phyloP scores from a whole-genome alignment of 768 basidiomycete species.

The Auricularia heimuer region DNA sequence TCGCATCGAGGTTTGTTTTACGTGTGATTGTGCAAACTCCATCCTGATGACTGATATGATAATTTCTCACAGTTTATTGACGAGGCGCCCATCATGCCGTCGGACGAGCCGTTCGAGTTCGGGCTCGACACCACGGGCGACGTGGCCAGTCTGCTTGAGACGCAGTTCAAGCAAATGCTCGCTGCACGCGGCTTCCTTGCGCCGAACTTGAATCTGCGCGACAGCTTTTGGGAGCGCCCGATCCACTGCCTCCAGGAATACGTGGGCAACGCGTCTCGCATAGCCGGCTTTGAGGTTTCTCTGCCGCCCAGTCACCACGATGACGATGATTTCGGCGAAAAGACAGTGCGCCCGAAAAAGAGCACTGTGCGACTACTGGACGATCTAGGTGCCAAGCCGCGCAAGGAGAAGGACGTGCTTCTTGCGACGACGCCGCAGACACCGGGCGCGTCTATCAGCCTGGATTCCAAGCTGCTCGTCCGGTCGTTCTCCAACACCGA shows the following conservation, averaged over 20 bases:
- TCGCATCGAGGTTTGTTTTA: slow-evolving; percentile 45
- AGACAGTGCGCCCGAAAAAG: not conserved
- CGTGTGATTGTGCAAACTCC: not conserved
- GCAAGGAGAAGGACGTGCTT: not conserved
- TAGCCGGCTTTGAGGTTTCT: not conserved
- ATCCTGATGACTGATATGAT: not conserved
- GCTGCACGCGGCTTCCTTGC: not conserved
- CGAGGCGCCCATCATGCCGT: not conserved
- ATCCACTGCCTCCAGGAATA: not conserved
- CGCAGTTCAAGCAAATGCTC: not conserved
- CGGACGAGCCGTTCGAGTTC: not conserved
- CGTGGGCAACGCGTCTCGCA: not conserved
- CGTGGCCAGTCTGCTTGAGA: not conserved
- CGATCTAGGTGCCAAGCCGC: not conserved
- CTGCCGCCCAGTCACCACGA: not conserved
- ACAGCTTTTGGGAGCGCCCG: not conserved
- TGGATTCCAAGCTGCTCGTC: not conserved
- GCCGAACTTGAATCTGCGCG: not conserved
- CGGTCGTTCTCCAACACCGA: not conserved
- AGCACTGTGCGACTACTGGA: not conserved
- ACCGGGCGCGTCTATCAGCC: not conserved
- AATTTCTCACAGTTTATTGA: not conserved
- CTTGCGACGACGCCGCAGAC: not conserved
- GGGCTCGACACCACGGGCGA: not conserved
- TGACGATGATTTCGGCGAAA: not conserved